Base-by-base conservation (phyloP, 805 yeast genomes). In the Lipomyces chichibuensis region DNA sequence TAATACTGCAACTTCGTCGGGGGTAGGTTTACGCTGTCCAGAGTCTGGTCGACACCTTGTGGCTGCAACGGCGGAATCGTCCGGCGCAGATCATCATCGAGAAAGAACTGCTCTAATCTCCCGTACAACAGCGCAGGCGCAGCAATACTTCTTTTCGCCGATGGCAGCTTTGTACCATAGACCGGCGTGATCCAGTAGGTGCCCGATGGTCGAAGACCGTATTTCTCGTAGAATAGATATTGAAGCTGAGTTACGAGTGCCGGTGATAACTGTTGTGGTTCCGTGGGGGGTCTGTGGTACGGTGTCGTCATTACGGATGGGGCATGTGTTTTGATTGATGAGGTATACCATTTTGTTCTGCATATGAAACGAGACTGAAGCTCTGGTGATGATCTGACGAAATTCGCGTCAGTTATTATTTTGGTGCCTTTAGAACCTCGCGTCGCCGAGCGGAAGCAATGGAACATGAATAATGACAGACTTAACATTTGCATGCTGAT, bases 161-260 rank as follows among this genome's bases (percentile, higher is more conserved):
- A 1, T 32, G 43, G 43, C 23, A 56, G 43, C 43, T 56, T 56
- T 13, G 25, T 13, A 9, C 20, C 13, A 25, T 49, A 60, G 35
- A 64, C 59, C 11, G 67, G 67, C 37, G 20, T 17, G 33, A 64
- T 27, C 63, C 63, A 64, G 58, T 51, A 55, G 14, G 43, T 14
- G 20, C 33, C 32, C 3, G 67, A 60, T 32, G 64, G 64, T 25
- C 54, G 32, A 32, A 64, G 1, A 14, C 67, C 67, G 53, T 64
- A 64, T 35, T 56, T 64, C 5, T 60, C 59, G 37, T 9, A 49
- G 23, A 64, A 64, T 6, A 46, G 37, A 7, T 9, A 14, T 11
- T 39, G 57, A 6, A 64, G 29, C n/a, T 60, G 59, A 13, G 29
- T 27, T n/a, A 55, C 56, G 25, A 17, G 37, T 20, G 60, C 39